Base-by-base conservation (phyloP, 306 rosid genomes). In the Prunus campanulata region DNA sequence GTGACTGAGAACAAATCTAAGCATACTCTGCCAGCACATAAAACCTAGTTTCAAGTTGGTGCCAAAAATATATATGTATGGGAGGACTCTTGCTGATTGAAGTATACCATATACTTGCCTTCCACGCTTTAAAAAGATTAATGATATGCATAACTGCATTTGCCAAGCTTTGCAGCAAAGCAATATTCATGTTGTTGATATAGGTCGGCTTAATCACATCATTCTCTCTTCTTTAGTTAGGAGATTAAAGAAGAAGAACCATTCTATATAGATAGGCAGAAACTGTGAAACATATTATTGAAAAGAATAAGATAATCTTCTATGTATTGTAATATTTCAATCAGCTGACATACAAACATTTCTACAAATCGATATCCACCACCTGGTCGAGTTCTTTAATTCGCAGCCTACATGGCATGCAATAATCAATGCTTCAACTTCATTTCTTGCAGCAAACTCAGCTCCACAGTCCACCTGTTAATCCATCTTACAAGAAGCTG, bases 121-220 rank as follows among this genome's bases (percentile, higher is more conserved):
- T 88, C 75, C 82, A 91, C 86, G 78, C 68, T 72, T 78, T 25
- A 69, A 71, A 70, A 63, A 66, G 74, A 32, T 32, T 32, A 66
- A 72, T 42, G 69, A 19, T 65, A 66, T 51, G 68, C 19, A 71
- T 16, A 25, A 77, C 52, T 48, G 61, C 80, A 78, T 70, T 86
- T 79, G 78, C 85, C 77, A 84, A 83, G 68, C 96, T 87, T 91
- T 52, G 83, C 89, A 84, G 89, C 82, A 77, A 91, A 91, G 91
- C 80, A 56, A 56, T 25, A 70, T 82, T 81, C 77, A 16, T 50
- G 48, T 47, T 35, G 44, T 6, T 60, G 65, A 15, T 60, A 60
- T 22, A 56, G 44, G 44, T 35, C 44, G 44, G 44, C 44, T 35
- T 35, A 35, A 6, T 35, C 44, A 35, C 44, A 35, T 35, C 44